phyloP scores from a whole-genome alignment of 176 grass and related monocot species.

The Oryza officinalis region DNA sequence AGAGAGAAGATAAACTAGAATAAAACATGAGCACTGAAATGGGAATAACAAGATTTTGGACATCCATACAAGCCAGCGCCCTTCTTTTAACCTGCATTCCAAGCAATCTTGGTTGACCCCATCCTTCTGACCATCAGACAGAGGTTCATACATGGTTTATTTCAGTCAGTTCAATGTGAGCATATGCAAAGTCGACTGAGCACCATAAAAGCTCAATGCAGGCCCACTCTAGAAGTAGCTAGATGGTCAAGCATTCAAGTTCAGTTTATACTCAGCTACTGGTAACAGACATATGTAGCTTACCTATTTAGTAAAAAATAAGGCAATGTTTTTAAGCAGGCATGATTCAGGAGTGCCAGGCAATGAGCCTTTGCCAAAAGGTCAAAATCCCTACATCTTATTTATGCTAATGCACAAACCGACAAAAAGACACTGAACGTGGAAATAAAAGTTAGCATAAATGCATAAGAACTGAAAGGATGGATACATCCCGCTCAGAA shows the following conservation, averaged over 20 bases:
- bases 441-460: background rate
- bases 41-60: background rate
- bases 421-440: background rate
- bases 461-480: background rate
- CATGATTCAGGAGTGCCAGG: background rate
- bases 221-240: background rate
- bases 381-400: background rate
- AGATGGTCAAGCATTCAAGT: background rate
- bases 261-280: background rate
- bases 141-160: background rate
- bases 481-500: slow-evolving; percentile 86
- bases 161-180: background rate
- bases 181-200: background rate
- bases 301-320: background rate
- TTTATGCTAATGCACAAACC: background rate
- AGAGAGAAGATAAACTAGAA: background rate
- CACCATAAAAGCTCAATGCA: background rate
- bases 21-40: background rate
- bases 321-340: background rate
- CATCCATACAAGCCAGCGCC: background rate
- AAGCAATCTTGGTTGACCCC: background rate
- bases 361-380: background rate
- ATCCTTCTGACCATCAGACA: background rate
- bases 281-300: background rate
- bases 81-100: background rate